phyloP scores from a whole-genome alignment of 768 basidiomycete species.

The Rhizopogon roseolus region DNA sequence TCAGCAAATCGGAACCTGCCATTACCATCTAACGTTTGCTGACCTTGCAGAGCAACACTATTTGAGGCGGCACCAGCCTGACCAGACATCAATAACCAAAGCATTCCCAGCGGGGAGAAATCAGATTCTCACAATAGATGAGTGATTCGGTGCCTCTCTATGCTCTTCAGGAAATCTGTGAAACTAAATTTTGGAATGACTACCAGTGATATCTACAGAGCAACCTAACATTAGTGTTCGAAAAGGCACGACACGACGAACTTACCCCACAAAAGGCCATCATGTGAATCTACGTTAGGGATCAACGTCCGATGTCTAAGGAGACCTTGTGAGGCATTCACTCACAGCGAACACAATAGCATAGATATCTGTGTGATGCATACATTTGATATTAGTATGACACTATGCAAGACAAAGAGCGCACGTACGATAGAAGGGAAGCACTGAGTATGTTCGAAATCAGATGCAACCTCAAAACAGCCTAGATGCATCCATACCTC shows the following conservation, averaged over 20 bases:
- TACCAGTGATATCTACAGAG: constrained; percentile 46
- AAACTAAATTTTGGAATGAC: constrained; percentile 61
- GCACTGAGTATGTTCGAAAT: constrained; percentile 28
- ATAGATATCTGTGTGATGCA: constrained; percentile 43
- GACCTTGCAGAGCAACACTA: constrained; percentile 47
- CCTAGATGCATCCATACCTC: constrained; percentile 37
- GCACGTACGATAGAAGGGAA: constrained; percentile 56
- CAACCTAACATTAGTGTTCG: not conserved
- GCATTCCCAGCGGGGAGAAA: not conserved
- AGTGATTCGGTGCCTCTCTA: constrained; percentile 39
- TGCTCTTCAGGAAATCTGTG: constrained; percentile 40
- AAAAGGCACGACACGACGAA: not conserved
- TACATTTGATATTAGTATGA: constrained; percentile 8
- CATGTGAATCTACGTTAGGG: constrained; percentile 40
- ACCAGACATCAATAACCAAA: not conserved
- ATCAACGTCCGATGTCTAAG: constrained; percentile 4
- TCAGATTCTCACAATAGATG: constrained; percentile 51
- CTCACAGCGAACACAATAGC: constrained; percentile 55
- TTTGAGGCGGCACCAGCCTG: constrained; percentile 45
- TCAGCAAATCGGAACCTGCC: not conserved
- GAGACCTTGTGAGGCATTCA: not conserved
- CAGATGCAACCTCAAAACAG: not conserved
- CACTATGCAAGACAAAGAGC: constrained; percentile 5
- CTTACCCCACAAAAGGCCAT: constrained; percentile 48
- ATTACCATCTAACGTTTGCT: not conserved